These are phyloP conservation scores for Candida railenensis DNA, from an alignment of 805 yeast genomes.

Conservation along the genomic window DNA sequence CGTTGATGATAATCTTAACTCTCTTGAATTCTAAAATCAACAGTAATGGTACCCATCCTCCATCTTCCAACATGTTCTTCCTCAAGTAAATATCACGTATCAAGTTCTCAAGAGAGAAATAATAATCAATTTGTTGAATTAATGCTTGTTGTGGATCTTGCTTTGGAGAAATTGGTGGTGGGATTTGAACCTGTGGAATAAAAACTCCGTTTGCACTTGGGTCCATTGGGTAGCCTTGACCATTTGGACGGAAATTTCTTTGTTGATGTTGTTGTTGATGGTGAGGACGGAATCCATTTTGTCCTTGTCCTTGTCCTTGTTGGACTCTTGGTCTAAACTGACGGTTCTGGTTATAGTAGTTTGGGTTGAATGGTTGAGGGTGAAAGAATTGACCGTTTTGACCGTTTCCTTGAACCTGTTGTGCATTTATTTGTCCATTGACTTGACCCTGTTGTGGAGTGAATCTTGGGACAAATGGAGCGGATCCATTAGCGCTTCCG, in stretches of 20 bases:
- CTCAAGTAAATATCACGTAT: constrained; percentile 81
- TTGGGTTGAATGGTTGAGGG: constrained; percentile 28
- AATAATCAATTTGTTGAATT: constrained; percentile 76
- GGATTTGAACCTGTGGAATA: constrained; percentile 28
- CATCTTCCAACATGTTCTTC: constrained; percentile 73
- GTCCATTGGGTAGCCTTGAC: constrained; percentile 9
- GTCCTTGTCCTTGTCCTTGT: constrained; percentile 4
- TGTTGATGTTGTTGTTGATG: constrained; percentile 14
- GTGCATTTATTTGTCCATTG: constrained; percentile 8
- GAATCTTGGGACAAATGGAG: background rate
- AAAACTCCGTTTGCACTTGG: constrained; percentile 9
- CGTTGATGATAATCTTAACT: constrained; percentile 54
- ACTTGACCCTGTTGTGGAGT: constrained; percentile 12
- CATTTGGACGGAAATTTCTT: constrained; percentile 16
- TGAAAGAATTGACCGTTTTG: constrained; percentile 27
- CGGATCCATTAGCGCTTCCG: background rate
- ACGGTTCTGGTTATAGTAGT: constrained; percentile 27
- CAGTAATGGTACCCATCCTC: constrained; percentile 71
- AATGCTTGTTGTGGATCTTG: constrained; percentile 46
- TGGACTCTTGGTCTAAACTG: constrained; percentile 26
- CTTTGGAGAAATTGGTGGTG: constrained; percentile 48
- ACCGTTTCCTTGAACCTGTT: constrained; percentile 17
- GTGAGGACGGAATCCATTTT: constrained; percentile 1
- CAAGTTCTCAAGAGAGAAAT: constrained; percentile 84
- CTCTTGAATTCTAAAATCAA: constrained; percentile 73